Evolutionary conservation across 768 basidiomycete species (phyloP), one percentile per base, ranked within the genome.

Genomic region (Collybia sordida): DNA sequence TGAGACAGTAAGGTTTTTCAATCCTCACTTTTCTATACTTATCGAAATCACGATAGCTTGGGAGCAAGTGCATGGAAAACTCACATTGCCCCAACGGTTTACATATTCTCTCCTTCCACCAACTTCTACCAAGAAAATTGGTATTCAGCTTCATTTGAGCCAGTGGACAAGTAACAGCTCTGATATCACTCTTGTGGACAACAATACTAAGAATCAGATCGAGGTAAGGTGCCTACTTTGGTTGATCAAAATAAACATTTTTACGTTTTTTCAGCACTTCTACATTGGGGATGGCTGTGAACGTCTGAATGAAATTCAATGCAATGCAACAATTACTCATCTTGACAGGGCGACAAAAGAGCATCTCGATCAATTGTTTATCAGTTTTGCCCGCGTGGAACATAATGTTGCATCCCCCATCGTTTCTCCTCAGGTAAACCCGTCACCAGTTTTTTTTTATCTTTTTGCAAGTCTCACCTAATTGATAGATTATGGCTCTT

Each of bases 31-130:
- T n/a, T n/a, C n/a, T n/a, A n/a, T n/a, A n/a, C n/a, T n/a, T n/a
- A n/a, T n/a, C n/a, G n/a, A n/a, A n/a, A n/a, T n/a, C n/a, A n/a
- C n/a, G n/a, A n/a, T 34, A 79, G 76, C 65, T 79, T 8, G 75
- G 74, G 78, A 78, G 2, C 69, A 77, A 61, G 73, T 77, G 1
- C 74, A 79, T 2, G 77, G 77, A 17, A 81, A 79, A 57, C 64
- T 79, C 6, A 74, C 72, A 12, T 71, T 80, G 23, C 70, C 81
- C 27, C 74, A 79, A 47, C 74, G 80, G 5, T 79, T 72, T 59
- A 60, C 64, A 23, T 78, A 73, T 51, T 54, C 65, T 23, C 64
- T 74, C 18, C 67, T 80, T 14, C 71, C 77, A 2, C 31, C 67
- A 0, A 58, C 67, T 4, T 66, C 66, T 21, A 58, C 65, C 18